Base-by-base conservation (phyloP, 2,329 filamentous ascomycete genomes). In the Sporothrix euskadiensis region DNA sequence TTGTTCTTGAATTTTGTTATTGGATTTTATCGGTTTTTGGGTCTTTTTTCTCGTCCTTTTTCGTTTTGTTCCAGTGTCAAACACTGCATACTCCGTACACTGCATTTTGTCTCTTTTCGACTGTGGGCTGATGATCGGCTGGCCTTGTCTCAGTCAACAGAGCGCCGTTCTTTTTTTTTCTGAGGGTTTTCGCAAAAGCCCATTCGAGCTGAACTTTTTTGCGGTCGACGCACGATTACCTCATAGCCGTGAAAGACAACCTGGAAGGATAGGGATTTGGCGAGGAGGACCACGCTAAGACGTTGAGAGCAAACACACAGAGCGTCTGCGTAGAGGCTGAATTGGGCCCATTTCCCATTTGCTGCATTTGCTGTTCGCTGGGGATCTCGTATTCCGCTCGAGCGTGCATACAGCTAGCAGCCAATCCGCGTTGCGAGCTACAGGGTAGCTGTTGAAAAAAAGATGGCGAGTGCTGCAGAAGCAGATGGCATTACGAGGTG, bases 321-420 rank as follows among this genome's bases (percentile, higher is more conserved):
- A 39, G 32, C 16, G 57, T 61, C 35, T 47, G 12, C 6, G 56
- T 35, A 26, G 35, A 54, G 30, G 61, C n/a, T 44, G 61, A 22
- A 35, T 14, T 44, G 59, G 63, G 3, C 16, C 30, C 19, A 22
- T 35, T 35, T 35, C 16, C 30, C 19, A 22, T 35, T 35, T 35
- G 35, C 35, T 35, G 35, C n/a, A 30, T 26, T n/a, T 12, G 16
- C 44, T 16, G 44, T 49, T 56, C 32, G 26, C 32, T 30, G 49
- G 52, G 52, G 61, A n/a, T 35, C 72, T 73, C 72, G 72, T 73
- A 73, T 73, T 73, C 68, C 68, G 68, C 49, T 30, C n/a, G 12
- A n/a, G 12, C n/a, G 32, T 73, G 72, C 68, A 73, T 68, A 59
- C 35, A 16, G 72, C 61, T 66, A 68, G 72, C 54, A 49, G 39